phyloP scores from a whole-genome alignment of 106 monocot species.

The Allium sativum region DNA sequence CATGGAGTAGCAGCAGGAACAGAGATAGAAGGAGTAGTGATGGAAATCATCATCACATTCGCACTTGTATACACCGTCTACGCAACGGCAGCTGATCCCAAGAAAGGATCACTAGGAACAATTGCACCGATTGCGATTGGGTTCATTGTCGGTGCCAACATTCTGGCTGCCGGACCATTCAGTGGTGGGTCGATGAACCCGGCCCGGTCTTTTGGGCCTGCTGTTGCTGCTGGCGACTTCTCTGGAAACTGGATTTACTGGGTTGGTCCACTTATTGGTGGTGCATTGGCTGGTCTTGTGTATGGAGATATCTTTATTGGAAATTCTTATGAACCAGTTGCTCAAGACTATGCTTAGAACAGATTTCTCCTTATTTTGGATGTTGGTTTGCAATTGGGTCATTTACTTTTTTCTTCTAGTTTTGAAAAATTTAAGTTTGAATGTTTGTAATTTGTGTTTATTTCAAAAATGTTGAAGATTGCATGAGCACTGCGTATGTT shows the following conservation, averaged over 20 bases:
- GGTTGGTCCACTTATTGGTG: constrained; percentile 68
- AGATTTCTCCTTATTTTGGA: background rate
- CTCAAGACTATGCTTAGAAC: constrained; percentile 26
- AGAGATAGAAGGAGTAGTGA: constrained; percentile 37
- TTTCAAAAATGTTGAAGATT: too few species aligned
- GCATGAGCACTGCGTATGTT: too few species aligned
- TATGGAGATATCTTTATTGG: constrained; percentile 43
- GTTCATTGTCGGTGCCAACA: constrained; percentile 81
- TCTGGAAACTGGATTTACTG: constrained; percentile 63
- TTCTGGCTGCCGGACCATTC: constrained; percentile 75
- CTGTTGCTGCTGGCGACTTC: constrained; percentile 55
- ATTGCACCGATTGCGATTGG: constrained; percentile 86
- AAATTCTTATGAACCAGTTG: constrained; percentile 14
- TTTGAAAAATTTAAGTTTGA: background rate
- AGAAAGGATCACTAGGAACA: constrained; percentile 63
- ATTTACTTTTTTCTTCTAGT: background rate
- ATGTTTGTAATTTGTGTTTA: background rate
- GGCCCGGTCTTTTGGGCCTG: constrained; percentile 61
- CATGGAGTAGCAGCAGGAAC: constrained; percentile 39
- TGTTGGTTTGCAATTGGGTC: background rate
- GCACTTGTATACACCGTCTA: constrained; percentile 68
- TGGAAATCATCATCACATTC: constrained; percentile 68
- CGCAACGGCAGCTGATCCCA: constrained; percentile 62
- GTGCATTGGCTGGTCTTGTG: constrained; percentile 45
- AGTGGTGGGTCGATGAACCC: constrained; percentile 77